Percentiles rank a stretch among this genome's conserved stretches.
Conservation (phyloP, 176 grass and related monocot species). For the Avena atlantica region DNA sequence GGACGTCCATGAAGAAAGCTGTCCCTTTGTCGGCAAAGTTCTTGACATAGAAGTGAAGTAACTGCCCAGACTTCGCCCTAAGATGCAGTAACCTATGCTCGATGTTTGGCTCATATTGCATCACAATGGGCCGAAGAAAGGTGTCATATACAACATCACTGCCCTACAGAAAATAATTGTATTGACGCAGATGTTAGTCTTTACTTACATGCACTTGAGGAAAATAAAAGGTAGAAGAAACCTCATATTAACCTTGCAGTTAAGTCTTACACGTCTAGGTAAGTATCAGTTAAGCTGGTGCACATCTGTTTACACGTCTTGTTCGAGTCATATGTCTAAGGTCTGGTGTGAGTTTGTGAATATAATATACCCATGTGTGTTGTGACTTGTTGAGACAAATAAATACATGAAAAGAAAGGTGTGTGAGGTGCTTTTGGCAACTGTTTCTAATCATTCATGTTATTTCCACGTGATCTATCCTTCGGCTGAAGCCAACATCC, state of each 20-base stretch:
- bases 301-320: not conserved
- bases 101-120: constrained; percentile 98
- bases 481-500: not conserved
- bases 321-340: not conserved
- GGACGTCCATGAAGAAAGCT: constrained; percentile 73
- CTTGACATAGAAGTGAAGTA: constrained; percentile 80
- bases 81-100: constrained; percentile 79
- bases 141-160: constrained; percentile 88
- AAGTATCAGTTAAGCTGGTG: not conserved
- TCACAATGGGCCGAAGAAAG: constrained; percentile 83
- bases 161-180: constrained; percentile 62
- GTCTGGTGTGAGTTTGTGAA: not conserved
- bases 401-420: not conserved
- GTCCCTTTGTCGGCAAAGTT: constrained; percentile 88
- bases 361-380: not conserved
- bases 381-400: not conserved
- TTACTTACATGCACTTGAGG: not conserved
- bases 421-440: not conserved
- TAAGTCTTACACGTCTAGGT: not conserved
- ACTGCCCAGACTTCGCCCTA: constrained; percentile 73
- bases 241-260: not conserved
- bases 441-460: not conserved
- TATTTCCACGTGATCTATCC: not conserved
- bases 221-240: not conserved
- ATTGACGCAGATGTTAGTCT: constrained; percentile 1